Base-by-base conservation (phyloP, 1,284 basidiomycete genomes). In the Puccinia brachypodii region DNA sequence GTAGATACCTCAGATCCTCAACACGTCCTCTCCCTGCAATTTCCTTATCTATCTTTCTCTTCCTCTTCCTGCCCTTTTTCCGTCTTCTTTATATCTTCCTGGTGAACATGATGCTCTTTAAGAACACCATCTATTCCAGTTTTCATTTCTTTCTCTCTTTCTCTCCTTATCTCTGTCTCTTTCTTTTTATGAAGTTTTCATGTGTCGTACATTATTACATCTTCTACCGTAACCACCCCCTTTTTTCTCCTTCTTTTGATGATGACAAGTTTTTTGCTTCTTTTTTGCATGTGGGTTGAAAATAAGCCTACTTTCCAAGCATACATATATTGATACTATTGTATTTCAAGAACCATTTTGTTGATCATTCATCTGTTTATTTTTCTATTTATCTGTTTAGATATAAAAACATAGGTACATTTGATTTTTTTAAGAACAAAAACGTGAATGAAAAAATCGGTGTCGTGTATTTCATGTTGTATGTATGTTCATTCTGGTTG, bases 131-230 rank as follows among this genome's bases (percentile, higher is more conserved):
- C 8, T 42, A 68, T 6, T 25, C 19, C 44, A 9, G 13, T 68
- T 25, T 1, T 68, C n/a, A 3, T 44, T 68, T n/a, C 6, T 40
- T 36, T 66, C n/a, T 16, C 2, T 19, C 6, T 66, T 25, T 3
- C 16, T 68, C n/a, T 38, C 36, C 25, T 68, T 44, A 7, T 16
- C 44, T 28, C n/a, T 28, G 33, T 66, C 7, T 66, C 13, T 68
- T 68, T 28, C 33, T 19, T 2, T 42, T 68, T 56, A n/a, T 56
- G 4, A 42, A 19, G 56, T 16, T 31, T 44, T 38, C 38, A 3
- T 44, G 38, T 68, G 64, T 68, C 40, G 64, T 68, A 68, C 62
- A 66, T 66, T 68, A 33, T 60, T 44, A 25, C 11, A n/a, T n/a
- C 19, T 56, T 56, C 19, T 56, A 19, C n/a, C 1, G 28, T 19